These are phyloP conservation scores for Petunia axillaris DNA, from an alignment of 257 asterid genomes.

Conservation along the genomic window DNA sequence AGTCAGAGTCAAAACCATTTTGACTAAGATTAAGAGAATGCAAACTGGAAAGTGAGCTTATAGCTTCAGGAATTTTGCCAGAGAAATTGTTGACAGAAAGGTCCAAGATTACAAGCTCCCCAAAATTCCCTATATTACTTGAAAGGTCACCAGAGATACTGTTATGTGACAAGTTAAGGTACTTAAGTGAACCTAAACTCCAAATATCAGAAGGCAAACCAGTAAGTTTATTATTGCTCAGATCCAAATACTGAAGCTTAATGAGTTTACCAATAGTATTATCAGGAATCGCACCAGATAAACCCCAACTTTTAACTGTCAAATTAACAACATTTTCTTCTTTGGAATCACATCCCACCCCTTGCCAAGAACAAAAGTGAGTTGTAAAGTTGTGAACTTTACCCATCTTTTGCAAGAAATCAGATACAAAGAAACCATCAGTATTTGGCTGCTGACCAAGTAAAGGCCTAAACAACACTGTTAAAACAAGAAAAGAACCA, in stretches of 20 bases:
- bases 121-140: conserved; percentile 82
- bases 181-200: conserved; percentile 75
- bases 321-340: conserved; percentile 57
- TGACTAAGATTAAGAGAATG: conserved; percentile 59
- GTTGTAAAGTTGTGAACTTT: conserved; percentile 51
- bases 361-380: conserved; percentile 74
- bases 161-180: conserved; percentile 75
- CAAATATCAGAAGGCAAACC: conserved; percentile 85
- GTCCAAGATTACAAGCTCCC: conserved; percentile 68
- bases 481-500: conserved; percentile 47
- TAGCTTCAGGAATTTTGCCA: conserved; percentile 77
- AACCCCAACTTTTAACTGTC: conserved; percentile 59
- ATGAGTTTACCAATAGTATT: conserved; percentile 77
- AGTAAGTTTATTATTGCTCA: conserved; percentile 75
- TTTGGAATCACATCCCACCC: conserved; percentile 67
- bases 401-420: conserved; percentile 63
- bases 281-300: conserved; percentile 84
- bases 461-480: conserved; percentile 46
- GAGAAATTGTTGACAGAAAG: conserved; percentile 77
- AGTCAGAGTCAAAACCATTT: conserved; percentile 57
- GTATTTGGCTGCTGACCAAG: conserved; percentile 59
- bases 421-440: conserved; percentile 64
- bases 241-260: conserved; percentile 73
- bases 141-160: conserved; percentile 57
- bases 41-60: conserved; percentile 64